phyloP scores from a whole-genome alignment of 352 stramenopile species.

The Phytophthora europaea region DNA sequence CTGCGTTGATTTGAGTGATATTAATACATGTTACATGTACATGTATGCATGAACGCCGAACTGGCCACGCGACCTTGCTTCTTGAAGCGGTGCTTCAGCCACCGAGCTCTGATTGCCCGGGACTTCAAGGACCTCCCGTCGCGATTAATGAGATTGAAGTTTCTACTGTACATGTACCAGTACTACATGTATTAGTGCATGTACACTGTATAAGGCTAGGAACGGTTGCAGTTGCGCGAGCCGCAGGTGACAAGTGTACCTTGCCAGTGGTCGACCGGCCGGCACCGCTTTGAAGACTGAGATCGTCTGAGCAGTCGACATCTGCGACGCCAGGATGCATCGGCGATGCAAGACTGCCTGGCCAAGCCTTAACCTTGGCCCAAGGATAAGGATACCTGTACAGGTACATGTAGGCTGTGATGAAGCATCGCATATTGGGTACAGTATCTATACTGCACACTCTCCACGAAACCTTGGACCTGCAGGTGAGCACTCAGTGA shows the following conservation, averaged over 20 bases:
- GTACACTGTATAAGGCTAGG: not conserved
- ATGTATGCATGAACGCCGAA: not conserved
- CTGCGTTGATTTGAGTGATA: not conserved
- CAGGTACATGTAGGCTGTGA: not conserved
- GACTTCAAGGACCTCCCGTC: not conserved
- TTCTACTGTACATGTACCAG: not conserved
- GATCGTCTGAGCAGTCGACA: not conserved
- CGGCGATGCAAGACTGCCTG: not conserved
- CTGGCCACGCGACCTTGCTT: not conserved
- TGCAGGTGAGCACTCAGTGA: not conserved
- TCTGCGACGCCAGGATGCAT: constrained; percentile 1
- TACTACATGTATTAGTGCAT: not conserved
- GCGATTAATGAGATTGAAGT: not conserved
- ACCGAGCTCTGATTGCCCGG: not conserved
- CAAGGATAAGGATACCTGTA: no score
- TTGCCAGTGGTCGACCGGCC: not conserved
- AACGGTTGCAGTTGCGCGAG: not conserved
- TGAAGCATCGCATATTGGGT: not conserved
- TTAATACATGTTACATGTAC: not conserved
- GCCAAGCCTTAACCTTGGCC: not conserved
- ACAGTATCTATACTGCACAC: not conserved
- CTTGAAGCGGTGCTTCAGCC: not conserved
- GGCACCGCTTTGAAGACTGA: not conserved
- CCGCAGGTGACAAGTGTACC: not conserved
- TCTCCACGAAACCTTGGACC: not conserved